Evolutionary conservation across 352 stramenopile genomes (phyloP).

Genomic region (Thalassiosira oceanica): DNA sequence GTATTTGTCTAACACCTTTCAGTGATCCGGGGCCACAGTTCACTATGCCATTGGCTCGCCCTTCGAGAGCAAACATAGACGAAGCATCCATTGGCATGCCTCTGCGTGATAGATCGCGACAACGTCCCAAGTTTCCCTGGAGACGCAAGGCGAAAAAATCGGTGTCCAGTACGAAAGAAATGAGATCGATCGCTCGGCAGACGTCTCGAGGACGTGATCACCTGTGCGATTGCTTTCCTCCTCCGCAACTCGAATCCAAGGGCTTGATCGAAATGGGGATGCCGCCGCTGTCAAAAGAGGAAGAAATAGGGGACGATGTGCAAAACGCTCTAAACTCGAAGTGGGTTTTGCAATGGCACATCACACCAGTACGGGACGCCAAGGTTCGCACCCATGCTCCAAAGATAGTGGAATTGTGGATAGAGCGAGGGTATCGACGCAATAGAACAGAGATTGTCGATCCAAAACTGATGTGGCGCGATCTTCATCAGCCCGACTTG

Average conservation of each 20-base stretch:
- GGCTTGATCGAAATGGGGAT: background rate
- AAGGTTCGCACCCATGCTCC: slow-evolving; percentile 1
- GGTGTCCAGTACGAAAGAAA: background rate
- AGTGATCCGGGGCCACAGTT: slow-evolving; percentile 38
- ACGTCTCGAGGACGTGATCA: background rate
- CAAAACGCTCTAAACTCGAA: slow-evolving; percentile 42
- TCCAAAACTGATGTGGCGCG: slow-evolving; percentile 51
- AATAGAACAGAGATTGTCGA: slow-evolving; percentile 46
- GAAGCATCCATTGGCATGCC: background rate
- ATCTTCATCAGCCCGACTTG: slow-evolving; percentile 27
- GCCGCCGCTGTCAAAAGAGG: background rate
- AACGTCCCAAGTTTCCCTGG: slow-evolving; percentile 2
- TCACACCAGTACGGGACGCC: slow-evolving; percentile 4
- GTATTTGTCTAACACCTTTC: too few species aligned
- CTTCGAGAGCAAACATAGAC: background rate
- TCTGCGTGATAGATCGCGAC: background rate
- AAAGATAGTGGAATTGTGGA: slow-evolving; percentile 48
- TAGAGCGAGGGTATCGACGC: slow-evolving; percentile 43
- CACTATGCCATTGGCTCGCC: background rate
- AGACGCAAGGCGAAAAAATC: background rate
- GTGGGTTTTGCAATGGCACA: slow-evolving; percentile 47
- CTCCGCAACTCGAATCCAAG: background rate
- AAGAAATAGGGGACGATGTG: slow-evolving; percentile 16
- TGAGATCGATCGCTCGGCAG: background rate
- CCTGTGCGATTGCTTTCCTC: background rate